phyloP scores from a whole-genome alignment of 495 filamentous ascomycete species.

The Apodospora peruviana region DNA sequence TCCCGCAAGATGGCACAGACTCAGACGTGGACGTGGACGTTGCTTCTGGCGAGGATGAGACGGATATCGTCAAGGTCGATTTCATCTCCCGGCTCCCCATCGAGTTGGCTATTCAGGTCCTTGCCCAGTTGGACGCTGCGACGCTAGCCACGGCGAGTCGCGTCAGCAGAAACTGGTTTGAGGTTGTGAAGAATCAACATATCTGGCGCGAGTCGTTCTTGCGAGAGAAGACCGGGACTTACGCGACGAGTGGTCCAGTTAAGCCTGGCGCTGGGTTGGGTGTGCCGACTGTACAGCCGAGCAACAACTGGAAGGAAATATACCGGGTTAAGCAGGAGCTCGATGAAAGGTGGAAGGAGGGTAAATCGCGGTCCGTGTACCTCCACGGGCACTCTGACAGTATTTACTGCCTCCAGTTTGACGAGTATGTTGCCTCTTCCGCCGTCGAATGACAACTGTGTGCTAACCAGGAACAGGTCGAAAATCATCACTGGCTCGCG shows the following conservation, averaged over 20 bases:
- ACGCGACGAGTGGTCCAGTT: constrained; percentile 42
- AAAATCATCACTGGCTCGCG: constrained; percentile 97
- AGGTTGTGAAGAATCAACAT: constrained; percentile 55
- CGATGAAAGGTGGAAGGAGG: constrained; percentile 70
- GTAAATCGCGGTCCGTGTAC: constrained; percentile 75
- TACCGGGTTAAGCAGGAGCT: constrained; percentile 70
- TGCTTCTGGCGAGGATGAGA: constrained; percentile 28
- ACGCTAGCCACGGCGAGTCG: constrained; percentile 56
- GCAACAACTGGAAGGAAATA: constrained; percentile 78
- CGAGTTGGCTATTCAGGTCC: constrained; percentile 68
- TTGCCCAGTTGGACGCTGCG: constrained; percentile 61
- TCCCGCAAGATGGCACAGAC: constrained; percentile 17
- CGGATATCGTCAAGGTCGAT: constrained; percentile 47
- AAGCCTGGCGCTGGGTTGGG: constrained; percentile 42
- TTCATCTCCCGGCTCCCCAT: constrained; percentile 61
- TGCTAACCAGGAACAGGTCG: constrained; percentile 41
- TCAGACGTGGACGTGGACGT: constrained; percentile 33
- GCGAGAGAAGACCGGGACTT: constrained; percentile 52
- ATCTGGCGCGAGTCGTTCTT: constrained; percentile 79
- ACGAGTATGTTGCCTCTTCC: constrained; percentile 59
- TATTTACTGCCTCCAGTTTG: constrained; percentile 96
- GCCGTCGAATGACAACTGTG: not conserved
- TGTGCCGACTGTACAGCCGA: constrained; percentile 41
- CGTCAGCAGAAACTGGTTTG: constrained; percentile 61
- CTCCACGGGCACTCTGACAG: constrained; percentile 89